Conservation (phyloP, 805 yeast species). For the Starmerella apis region DNA sequence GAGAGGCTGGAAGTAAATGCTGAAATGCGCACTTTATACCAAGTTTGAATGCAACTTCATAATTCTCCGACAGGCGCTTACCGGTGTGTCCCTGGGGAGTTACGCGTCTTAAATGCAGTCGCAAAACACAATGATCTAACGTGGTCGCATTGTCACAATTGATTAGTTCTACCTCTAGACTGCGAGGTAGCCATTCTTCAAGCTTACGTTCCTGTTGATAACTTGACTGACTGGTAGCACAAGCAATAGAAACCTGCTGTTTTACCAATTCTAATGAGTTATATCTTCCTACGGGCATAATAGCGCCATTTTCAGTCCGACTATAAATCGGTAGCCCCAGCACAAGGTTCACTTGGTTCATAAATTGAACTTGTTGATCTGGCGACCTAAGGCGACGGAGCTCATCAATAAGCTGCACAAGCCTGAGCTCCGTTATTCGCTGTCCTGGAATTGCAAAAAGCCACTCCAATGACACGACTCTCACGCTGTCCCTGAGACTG, state of each 20-base stretch:
- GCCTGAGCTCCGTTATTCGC: background rate
- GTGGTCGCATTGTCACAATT: background rate
- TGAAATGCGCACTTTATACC: background rate
- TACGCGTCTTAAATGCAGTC: background rate
- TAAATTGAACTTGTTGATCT: background rate
- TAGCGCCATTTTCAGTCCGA: background rate
- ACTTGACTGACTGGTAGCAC: background rate
- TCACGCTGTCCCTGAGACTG: constrained; percentile 1
- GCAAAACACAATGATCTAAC: background rate
- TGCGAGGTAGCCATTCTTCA: background rate
- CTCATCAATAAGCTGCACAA: constrained; percentile 1
- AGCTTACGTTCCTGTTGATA: too few relatives aligned
- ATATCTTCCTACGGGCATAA: background rate
- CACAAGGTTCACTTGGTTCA: background rate
- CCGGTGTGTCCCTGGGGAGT: background rate
- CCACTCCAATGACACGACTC: background rate
- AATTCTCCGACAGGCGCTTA: background rate
- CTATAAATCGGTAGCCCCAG: background rate
- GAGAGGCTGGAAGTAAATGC: background rate
- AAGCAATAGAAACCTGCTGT: background rate
- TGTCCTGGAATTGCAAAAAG: background rate
- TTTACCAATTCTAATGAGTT: background rate
- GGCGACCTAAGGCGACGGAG: background rate
- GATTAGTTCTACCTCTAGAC: background rate
- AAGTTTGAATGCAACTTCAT: background rate